These are phyloP conservation scores for Cladosporium sp. DNA, from an alignment of 2,329 filamentous ascomycete species.

Conservation along the genomic window DNA sequence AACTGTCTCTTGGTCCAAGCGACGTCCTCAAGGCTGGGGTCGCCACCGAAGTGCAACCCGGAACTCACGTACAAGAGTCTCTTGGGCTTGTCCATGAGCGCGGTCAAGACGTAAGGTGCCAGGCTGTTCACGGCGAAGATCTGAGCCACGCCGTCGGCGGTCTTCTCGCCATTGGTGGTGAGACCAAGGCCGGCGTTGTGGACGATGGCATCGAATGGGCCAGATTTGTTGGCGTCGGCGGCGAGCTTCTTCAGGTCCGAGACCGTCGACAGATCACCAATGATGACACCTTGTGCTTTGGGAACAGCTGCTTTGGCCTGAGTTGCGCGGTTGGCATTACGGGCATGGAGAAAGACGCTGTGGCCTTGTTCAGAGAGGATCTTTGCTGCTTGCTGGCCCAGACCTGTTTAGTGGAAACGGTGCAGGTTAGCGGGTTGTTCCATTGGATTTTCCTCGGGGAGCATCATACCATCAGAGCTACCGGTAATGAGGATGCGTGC, in stretches of 20 bases:
- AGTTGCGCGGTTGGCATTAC: constrained; percentile 49
- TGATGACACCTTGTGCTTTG: constrained; percentile 46
- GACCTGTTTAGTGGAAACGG: no score
- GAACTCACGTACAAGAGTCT: constrained; percentile 51
- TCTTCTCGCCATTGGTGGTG: constrained; percentile 39
- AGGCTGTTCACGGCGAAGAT: constrained; percentile 54
- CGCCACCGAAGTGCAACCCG: constrained; percentile 47
- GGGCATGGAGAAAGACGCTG: constrained; percentile 53
- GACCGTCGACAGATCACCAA: constrained; percentile 51
- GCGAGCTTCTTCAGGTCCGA: constrained; percentile 50
- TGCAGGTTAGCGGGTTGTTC: no score
- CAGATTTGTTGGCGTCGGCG: constrained; percentile 44
- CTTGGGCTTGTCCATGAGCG: constrained; percentile 45
- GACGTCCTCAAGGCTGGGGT: constrained; percentile 38
- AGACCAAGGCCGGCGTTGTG: constrained; percentile 54
- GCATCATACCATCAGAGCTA: constrained; percentile 54
- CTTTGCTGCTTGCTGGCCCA: constrained; percentile 50
- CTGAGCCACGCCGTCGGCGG: constrained; percentile 43
- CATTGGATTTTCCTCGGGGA: no score
- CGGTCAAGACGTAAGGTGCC: constrained; percentile 54
- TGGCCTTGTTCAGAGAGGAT: constrained; percentile 49
- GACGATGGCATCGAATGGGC: constrained; percentile 51
- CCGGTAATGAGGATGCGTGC: constrained; percentile 52
- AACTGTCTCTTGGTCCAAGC: constrained; percentile 35
- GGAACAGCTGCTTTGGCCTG: constrained; percentile 47